Evolutionary conservation across 495 filamentous ascomycete genomes (phyloP).

Genomic region (Extremus antarcticus): DNA sequence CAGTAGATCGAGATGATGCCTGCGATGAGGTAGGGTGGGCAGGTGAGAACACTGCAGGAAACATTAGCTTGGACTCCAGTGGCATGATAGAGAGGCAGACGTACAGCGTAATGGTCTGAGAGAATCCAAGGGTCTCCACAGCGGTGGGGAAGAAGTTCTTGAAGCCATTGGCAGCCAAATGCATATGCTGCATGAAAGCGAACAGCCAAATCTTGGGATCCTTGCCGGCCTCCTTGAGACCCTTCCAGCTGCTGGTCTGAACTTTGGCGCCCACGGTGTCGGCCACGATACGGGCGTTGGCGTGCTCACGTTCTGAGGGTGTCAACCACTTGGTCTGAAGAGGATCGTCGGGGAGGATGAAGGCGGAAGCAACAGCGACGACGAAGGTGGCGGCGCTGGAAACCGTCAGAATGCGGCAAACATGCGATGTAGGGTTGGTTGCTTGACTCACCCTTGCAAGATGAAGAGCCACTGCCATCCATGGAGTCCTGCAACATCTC

Average conservation of each 20-base stretch:
- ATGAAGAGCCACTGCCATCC: slow-evolving; percentile 20
- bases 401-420: neutral
- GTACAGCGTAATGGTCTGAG: slow-evolving; percentile 37
- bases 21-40: slow-evolving; percentile 39
- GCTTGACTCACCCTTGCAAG: neutral
- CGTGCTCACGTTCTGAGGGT: slow-evolving; percentile 3
- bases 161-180: slow-evolving; percentile 32
- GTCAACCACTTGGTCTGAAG: slow-evolving; percentile 10
- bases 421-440: too few relatives aligned
- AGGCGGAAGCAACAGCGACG: slow-evolving; percentile 31
- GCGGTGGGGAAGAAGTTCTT: slow-evolving; percentile 48
- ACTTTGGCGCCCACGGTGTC: slow-evolving; percentile 26
- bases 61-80: too few relatives aligned
- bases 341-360: slow-evolving; percentile 9
- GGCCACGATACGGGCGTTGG: slow-evolving; percentile 20
- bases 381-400: slow-evolving; percentile 31
- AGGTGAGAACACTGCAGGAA: slow-evolving; percentile 36
- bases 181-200: slow-evolving; percentile 23
- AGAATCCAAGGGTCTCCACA: slow-evolving; percentile 42
- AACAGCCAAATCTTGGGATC: slow-evolving; percentile 36
- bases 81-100: too few relatives aligned
- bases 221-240: slow-evolving; percentile 28
- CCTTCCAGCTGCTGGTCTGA: slow-evolving; percentile 23
- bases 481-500: slow-evolving; percentile 13
- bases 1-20: slow-evolving; percentile 38